These are phyloP conservation scores for Botrytis deweyae DNA, from an alignment of 2,329 filamentous ascomycete genomes.

Conservation along the genomic window DNA sequence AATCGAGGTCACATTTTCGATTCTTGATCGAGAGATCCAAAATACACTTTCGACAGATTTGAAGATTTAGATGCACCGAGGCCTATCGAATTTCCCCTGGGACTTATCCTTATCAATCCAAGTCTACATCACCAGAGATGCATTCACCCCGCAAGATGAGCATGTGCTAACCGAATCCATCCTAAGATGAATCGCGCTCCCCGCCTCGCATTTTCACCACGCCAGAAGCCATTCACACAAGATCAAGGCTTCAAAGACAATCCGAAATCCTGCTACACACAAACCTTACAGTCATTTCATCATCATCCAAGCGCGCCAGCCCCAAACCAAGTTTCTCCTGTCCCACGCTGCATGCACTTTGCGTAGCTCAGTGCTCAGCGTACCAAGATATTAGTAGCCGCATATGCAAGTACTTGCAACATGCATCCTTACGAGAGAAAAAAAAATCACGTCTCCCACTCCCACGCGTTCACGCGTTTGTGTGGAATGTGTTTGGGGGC, in stretches of 20 bases:
- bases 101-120: slow-evolving; percentile 12
- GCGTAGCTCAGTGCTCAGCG: not conserved
- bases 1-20: not conserved
- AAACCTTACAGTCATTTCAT: not conserved
- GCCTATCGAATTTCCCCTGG: not conserved
- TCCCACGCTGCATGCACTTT: not conserved
- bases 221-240: not conserved
- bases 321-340: slow-evolving; percentile 1
- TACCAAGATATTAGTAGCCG: not conserved
- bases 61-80: slow-evolving; percentile 14
- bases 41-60: slow-evolving; percentile 5
- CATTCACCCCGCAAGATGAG: not conserved
- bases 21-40: not conserved
- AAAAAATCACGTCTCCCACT: not conserved
- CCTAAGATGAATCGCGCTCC: not conserved
- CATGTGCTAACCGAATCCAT: not conserved
- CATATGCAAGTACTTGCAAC: slow-evolving; percentile 6
- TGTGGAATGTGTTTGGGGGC: not conserved
- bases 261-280: not conserved
- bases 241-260: not conserved
- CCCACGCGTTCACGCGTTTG: not conserved
- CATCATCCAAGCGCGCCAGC: not conserved
- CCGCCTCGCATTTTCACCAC: not conserved
- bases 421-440: not conserved
- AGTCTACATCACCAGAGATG: not conserved